Evolutionary conservation across 345 rosid species (phyloP).

Genomic region (Pistacia vera): DNA sequence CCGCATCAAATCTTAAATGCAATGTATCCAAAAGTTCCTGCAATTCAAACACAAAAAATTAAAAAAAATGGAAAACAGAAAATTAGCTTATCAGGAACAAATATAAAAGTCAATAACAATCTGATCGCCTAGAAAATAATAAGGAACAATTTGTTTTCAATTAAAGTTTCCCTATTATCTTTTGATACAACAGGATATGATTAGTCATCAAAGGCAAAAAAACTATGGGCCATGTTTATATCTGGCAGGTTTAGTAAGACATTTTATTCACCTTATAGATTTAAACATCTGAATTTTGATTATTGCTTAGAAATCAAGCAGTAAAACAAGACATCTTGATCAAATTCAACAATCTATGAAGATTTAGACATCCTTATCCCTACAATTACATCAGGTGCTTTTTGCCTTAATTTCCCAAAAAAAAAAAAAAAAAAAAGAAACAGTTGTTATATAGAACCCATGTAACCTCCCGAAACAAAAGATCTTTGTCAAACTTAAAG

Average conservation of each 20-base stretch:
- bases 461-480: background rate
- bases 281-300: too few relatives aligned
- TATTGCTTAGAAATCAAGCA: too few relatives aligned
- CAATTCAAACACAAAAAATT: constrained; percentile 7
- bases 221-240: background rate
- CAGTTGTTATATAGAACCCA: background rate
- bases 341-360: too few relatives aligned
- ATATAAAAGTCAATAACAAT: constrained; percentile 3
- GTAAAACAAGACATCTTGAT: too few relatives aligned
- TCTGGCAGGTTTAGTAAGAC: too few relatives aligned
- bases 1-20: constrained; percentile 72
- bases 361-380: too few relatives aligned
- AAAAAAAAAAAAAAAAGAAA: background rate
- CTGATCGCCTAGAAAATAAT: background rate
- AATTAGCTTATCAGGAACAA: background rate
- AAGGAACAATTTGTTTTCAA: background rate
- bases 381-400: too few relatives aligned
- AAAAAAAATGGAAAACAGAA: background rate
- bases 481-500: background rate
- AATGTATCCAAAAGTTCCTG: constrained; percentile 75
- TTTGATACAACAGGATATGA: background rate
- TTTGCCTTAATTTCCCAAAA: too few relatives aligned
- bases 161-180: background rate
- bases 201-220: background rate
- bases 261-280: too few relatives aligned